Conservation (phyloP, 75 land plant genomes). For the Isoetes taiwanensis region DNA sequence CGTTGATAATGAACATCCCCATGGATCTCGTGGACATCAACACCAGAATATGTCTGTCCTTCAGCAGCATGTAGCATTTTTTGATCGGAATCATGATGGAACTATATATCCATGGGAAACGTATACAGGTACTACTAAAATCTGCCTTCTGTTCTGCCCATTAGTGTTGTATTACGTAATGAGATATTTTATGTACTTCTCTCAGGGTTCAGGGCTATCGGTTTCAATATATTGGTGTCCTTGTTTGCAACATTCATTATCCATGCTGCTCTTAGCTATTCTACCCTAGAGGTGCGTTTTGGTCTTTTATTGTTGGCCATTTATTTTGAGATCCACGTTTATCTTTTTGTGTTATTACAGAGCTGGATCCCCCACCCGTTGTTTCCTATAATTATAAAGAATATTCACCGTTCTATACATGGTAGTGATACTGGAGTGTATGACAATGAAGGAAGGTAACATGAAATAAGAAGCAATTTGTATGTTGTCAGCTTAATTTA, state of each 20-base stretch:
- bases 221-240: constrained; percentile 35
- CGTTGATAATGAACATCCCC: constrained; percentile 37
- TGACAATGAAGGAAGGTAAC: constrained; percentile 50
- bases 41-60: constrained; percentile 27
- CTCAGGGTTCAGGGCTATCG: constrained; percentile 49
- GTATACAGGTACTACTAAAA: constrained; percentile 16
- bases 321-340: background rate
- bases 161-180: background rate
- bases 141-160: background rate
- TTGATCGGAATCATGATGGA: constrained; percentile 40
- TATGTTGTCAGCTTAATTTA: background rate
- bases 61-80: constrained; percentile 45
- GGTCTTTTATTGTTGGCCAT: background rate
- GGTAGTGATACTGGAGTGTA: constrained; percentile 48
- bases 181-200: background rate
- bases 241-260: constrained; percentile 30
- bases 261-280: constrained; percentile 37
- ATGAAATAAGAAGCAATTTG: background rate
- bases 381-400: constrained; percentile 46
- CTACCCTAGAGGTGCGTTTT: constrained; percentile 52
- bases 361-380: constrained; percentile 21
- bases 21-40: constrained; percentile 34
- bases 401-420: constrained; percentile 47
- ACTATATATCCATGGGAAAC: constrained; percentile 42
- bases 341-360: constrained; percentile 16